Conservation (phyloP, 2,329 filamentous ascomycete species). For the Bipolaris cookei region DNA sequence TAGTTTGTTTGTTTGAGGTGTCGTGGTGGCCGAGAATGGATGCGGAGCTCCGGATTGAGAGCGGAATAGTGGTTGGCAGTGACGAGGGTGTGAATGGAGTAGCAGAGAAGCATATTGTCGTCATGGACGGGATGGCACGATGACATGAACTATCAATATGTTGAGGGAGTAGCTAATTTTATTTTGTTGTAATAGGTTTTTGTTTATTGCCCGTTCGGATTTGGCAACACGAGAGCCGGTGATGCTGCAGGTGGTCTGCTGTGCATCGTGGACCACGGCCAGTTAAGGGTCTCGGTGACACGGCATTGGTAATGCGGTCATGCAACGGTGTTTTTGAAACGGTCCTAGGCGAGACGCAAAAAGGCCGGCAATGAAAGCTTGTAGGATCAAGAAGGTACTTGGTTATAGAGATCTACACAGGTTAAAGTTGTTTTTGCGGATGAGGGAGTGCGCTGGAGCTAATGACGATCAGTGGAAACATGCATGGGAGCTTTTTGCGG, state of each 20-base stretch:
- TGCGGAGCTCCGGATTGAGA: not conserved
- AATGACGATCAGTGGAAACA: not conserved
- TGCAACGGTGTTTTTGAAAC: conserved; percentile 6
- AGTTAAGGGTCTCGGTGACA: conserved; percentile 3
- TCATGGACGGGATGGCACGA: not conserved
- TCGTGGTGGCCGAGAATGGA: not conserved
- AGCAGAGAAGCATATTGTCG: not conserved
- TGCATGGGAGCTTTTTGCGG: not conserved
- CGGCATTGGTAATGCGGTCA: not conserved
- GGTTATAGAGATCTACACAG: not conserved
- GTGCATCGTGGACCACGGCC: conserved; percentile 1
- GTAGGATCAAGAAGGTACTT: not conserved
- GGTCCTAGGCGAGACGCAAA: conserved; percentile 4
- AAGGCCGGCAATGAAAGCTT: not conserved
- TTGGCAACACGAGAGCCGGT: not conserved
- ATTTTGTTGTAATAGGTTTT: too few relatives aligned
- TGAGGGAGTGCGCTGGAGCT: not conserved
- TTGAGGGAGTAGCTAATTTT: not conserved
- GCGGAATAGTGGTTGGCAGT: not conserved
- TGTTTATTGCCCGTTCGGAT: not conserved
- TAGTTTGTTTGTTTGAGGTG: not conserved
- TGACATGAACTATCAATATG: not conserved
- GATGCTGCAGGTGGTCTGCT: conserved; percentile 14
- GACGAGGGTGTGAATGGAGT: not conserved
- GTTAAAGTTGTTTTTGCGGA: not conserved